Evolutionary conservation across 495 filamentous ascomycete species (phyloP).

Genomic region (Niebla homalea): DNA sequence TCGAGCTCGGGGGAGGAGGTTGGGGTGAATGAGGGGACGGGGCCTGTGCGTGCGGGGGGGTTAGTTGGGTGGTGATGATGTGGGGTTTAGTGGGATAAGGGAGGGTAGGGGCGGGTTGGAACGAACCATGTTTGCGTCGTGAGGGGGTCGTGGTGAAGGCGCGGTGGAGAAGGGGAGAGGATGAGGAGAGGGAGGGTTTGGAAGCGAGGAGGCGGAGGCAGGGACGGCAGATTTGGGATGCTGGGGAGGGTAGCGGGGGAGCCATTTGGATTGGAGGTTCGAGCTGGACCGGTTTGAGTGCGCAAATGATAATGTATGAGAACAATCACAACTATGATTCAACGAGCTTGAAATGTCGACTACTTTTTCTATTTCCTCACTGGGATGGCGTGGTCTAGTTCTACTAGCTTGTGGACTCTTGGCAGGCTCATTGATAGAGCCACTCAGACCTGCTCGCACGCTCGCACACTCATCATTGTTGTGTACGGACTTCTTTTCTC

Average conservation of each 20-base stretch:
- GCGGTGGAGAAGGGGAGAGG: conserved; percentile 4
- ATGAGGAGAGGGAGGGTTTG: no score
- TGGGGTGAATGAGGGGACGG: conserved; percentile 10
- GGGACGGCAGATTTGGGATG: conserved; percentile 9
- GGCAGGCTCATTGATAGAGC: no score
- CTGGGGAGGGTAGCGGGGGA: neutral
- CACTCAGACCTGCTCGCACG: no score
- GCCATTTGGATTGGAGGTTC: neutral
- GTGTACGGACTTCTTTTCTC: no score
- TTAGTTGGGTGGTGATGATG: neutral
- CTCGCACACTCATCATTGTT: no score
- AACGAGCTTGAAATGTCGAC: no score
- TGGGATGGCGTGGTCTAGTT: no score
- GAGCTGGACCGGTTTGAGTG: neutral
- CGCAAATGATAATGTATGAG: neutral
- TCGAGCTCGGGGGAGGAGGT: conserved; percentile 15
- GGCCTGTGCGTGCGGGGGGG: neutral
- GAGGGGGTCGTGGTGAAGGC: conserved; percentile 10
- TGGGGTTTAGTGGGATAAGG: neutral
- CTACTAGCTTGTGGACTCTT: no score
- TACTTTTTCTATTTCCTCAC: no score
- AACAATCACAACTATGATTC: no score
- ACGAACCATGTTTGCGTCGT: conserved; percentile 9
- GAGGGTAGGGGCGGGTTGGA: neutral
- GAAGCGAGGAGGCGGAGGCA: conserved; percentile 11